phyloP scores from a whole-genome alignment of 345 rosid genomes.

The Sonneratia alba region DNA sequence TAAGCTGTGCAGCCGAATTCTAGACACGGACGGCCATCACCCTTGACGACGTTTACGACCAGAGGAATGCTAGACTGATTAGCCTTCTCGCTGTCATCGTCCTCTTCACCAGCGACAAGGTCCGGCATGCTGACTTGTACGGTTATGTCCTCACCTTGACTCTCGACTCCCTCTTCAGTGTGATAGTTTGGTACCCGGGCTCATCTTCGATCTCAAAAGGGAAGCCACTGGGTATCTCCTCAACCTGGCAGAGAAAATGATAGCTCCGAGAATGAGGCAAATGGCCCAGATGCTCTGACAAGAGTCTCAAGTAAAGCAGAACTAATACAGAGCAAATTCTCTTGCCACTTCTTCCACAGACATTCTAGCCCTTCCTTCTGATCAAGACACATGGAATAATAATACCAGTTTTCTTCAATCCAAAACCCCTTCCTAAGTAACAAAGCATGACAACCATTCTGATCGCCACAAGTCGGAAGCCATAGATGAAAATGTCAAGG shows the following conservation, averaged over 20 bases:
- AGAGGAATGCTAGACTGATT: conserved; percentile 51
- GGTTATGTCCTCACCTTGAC: conserved; percentile 51
- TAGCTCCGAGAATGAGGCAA: no score
- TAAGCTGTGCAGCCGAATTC: conserved; percentile 63
- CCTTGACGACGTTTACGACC: conserved; percentile 54
- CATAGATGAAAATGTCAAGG: no score
- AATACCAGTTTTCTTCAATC: neutral
- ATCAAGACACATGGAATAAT: no score
- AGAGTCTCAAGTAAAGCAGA: no score
- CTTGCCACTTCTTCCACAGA: no score
- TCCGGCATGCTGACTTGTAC: conserved; percentile 83
- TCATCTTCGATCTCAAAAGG: conserved; percentile 74
- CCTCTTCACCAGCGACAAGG: conserved; percentile 54
- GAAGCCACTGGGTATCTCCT: conserved; percentile 49
- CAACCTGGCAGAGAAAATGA: conserved; percentile 25
- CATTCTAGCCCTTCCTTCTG: no score
- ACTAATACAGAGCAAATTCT: no score
- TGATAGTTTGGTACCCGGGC: conserved; percentile 50
- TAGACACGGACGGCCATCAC: conserved; percentile 32
- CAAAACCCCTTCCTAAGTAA: neutral
- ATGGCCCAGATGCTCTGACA: no score
- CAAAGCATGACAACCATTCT: neutral
- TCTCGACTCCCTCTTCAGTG: conserved; percentile 42
- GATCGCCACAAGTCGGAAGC: neutral
- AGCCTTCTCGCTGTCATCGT: conserved; percentile 33